Evolutionary conservation across 2,329 filamentous ascomycete species (phyloP), one percentile per base, ranked within the genome.

Genomic region (Knufia fluminis): DNA sequence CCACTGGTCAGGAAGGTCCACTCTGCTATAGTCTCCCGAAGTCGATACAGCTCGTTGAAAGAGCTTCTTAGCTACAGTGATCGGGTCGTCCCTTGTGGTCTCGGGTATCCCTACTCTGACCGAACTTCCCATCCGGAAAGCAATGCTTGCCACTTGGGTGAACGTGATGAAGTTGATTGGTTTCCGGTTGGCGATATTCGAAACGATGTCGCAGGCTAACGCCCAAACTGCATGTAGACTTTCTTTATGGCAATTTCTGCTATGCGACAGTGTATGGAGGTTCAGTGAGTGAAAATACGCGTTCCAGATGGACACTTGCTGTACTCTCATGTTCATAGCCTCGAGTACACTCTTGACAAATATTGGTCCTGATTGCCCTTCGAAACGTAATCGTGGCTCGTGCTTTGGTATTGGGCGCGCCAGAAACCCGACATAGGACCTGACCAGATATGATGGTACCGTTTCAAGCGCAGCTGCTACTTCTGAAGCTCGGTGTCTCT

Each of bases 391-490:
- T 28, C 39, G 8, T 43, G 42, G 16, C 39, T 22, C 14, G 10
- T 24, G 10, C 22, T 24, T 8, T 19, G 40, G 17, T 26, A 6
- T 14, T 8, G 45, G 45, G 10, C 45, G 33, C 17, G 33, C 33
- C 14, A 74, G 56, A 31, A 73, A 67, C 16, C 55, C 46, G 42
- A 75, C 65, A 52, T 72, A 72, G 14, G 71, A 64, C n/a, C 66
- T 60, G 51, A 76, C 69, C 1, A 74, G 50, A 38, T 59, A 49
- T 16, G 64, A 50, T 1, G 69, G 64, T 32, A 68, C 56, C 23
- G 54, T 50, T 24, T 59, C 53, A 19, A 71, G 22, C 26, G 44
- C 48, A 32, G 52, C 33, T 31, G 40, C 49, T 6, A 57, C 51
- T n/a, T 50, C 28, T n/a, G 59, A 17, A 26, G 23, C 45, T 7